phyloP scores from a whole-genome alignment of 1,139 yeast species.

The Sugiyamaella japonica region DNA sequence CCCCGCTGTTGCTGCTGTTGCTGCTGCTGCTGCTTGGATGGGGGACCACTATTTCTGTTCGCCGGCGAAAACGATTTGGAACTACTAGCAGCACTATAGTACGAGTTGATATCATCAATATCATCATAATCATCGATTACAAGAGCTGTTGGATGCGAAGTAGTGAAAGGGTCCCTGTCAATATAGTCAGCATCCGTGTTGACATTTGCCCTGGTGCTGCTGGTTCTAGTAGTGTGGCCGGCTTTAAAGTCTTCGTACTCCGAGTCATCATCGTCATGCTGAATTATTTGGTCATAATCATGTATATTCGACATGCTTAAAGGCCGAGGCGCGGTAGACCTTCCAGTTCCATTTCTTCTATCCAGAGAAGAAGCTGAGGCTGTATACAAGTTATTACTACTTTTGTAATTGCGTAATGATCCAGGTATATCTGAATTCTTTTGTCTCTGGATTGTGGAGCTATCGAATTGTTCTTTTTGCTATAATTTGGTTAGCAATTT shows the following conservation, averaged over 20 bases:
- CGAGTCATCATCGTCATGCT: constrained; percentile 2
- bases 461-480: neutral
- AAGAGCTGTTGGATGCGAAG: constrained; percentile 9
- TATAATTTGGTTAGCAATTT: neutral
- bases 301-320: constrained; percentile 6
- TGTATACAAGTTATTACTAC: neutral
- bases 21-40: neutral
- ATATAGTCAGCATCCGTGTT: neutral
- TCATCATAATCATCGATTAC: constrained; percentile 16
- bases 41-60: neutral
- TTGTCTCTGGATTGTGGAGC: neutral
- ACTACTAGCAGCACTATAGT: constrained; percentile 17
- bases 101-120: constrained; percentile 12
- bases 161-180: constrained; percentile 7
- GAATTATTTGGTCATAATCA: constrained; percentile 5
- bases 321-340: neutral
- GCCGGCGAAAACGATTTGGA: constrained; percentile 6
- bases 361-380: constrained; percentile 11
- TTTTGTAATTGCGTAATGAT: neutral
- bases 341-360: neutral
- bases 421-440: neutral
- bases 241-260: neutral
- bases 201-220: neutral
- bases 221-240: neutral
- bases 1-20: no score